phyloP scores from a whole-genome alignment of 208 protist species.

The Trypanosoma boissoni region DNA sequence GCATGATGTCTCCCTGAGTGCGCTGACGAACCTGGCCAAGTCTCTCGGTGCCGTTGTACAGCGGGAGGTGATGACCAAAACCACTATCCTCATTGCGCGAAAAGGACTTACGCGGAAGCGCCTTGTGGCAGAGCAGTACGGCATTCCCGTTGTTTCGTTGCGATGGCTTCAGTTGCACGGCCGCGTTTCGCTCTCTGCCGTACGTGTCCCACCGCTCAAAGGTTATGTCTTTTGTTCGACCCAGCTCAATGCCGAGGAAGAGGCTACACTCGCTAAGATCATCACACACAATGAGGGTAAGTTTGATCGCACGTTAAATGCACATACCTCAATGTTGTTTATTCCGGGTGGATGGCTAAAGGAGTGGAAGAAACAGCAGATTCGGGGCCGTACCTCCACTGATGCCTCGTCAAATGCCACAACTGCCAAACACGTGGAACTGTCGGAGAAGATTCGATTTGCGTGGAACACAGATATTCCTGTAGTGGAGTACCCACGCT shows the following conservation, averaged over 20 bases:
- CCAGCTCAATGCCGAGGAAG: conserved; percentile 39
- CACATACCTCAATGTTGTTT: conserved; percentile 56
- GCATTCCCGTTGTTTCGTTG: conserved; percentile 53
- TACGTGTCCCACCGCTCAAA: conserved; percentile 43
- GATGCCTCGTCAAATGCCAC: not conserved
- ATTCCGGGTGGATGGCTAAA: conserved; percentile 35
- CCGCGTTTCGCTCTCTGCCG: conserved; percentile 10
- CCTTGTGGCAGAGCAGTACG: conserved; percentile 46
- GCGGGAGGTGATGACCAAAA: conserved; percentile 35
- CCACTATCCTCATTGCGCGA: conserved; percentile 55
- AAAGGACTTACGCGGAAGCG: conserved; percentile 70
- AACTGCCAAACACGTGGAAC: not conserved
- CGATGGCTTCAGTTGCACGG: conserved; percentile 39
- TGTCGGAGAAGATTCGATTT: conserved; percentile 61
- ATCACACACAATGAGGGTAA: conserved; percentile 43
- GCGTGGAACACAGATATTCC: conserved; percentile 65
- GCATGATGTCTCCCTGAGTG: conserved; percentile 6
- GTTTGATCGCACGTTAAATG: conserved; percentile 32
- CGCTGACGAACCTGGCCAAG: conserved; percentile 6
- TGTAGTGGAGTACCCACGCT: conserved; percentile 52
- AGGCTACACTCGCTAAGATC: conserved; percentile 38
- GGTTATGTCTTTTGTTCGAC: conserved; percentile 69
- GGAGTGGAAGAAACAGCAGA: conserved; percentile 23
- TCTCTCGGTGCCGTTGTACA: conserved; percentile 34
- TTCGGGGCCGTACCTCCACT: conserved; percentile 6